These are phyloP conservation scores for Talaromyces sp. DNA, from an alignment of 2,329 filamentous ascomycete genomes.

Conservation along the genomic window DNA sequence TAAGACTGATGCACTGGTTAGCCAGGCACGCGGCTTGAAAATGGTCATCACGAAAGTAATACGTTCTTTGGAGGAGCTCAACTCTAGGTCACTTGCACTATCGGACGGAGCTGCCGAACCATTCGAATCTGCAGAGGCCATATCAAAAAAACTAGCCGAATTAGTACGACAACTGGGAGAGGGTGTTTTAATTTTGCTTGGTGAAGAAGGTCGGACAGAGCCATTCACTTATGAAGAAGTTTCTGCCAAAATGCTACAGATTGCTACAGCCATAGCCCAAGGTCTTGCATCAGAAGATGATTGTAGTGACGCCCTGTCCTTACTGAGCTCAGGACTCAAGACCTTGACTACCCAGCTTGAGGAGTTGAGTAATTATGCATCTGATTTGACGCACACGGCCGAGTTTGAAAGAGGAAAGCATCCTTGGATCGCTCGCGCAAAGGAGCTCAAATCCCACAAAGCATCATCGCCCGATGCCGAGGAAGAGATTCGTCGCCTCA, in stretches of 20 bases:
- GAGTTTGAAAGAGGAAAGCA: conserved; percentile 73
- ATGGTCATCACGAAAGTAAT: conserved; percentile 76
- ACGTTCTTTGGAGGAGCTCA: conserved; percentile 72
- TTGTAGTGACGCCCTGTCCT: conserved; percentile 61
- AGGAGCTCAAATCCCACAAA: conserved; percentile 79
- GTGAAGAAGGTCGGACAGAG: conserved; percentile 68
- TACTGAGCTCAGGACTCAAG: conserved; percentile 65
- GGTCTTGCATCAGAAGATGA: conserved; percentile 28
- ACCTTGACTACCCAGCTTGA: conserved; percentile 61
- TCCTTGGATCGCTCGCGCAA: conserved; percentile 80
- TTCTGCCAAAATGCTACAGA: conserved; percentile 53
- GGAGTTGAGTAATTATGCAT: conserved; percentile 67
- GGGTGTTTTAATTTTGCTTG: conserved; percentile 62
- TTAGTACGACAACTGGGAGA: conserved; percentile 66
- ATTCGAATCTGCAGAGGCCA: conserved; percentile 67
- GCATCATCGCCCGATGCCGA: conserved; percentile 76
- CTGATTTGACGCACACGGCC: conserved; percentile 67
- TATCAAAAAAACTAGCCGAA: conserved; percentile 62
- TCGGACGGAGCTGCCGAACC: conserved; percentile 62
- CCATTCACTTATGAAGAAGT: conserved; percentile 66
- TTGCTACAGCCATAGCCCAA: conserved; percentile 25
- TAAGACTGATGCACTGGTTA: conserved; percentile 68
- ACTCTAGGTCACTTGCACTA: conserved; percentile 69
- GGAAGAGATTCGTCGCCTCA: conserved; percentile 75
- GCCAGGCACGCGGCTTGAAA: conserved; percentile 76